Percentiles rank a stretch among this genome's conserved stretches.
These are phyloP conservation scores for Pyrenula aspistea DNA, from an alignment of 495 filamentous ascomycete genomes.

Conservation along the genomic window DNA sequence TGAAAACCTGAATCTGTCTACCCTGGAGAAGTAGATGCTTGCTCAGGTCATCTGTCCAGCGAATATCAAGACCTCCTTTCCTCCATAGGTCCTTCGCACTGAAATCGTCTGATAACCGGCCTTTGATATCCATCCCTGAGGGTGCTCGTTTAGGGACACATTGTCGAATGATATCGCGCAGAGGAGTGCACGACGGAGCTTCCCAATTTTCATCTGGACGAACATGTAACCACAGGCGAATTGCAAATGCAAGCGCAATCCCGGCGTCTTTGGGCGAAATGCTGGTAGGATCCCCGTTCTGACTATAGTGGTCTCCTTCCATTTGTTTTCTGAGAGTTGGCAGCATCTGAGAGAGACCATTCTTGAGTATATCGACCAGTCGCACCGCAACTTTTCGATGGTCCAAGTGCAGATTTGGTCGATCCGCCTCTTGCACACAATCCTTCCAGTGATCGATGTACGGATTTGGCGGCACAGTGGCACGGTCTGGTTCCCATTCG, in stretches of 20 bases:
- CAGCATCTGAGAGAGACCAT: background rate
- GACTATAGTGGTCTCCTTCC: background rate
- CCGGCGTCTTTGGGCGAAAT: background rate
- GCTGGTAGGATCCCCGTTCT: background rate
- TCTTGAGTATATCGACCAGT: background rate
- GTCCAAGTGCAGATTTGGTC: conserved; percentile 1
- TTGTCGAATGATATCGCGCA: background rate
- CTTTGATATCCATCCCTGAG: background rate
- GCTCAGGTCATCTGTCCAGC: background rate
- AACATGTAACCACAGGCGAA: background rate
- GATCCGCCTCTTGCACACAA: background rate
- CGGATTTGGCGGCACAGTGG: background rate
- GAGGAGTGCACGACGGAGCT: background rate
- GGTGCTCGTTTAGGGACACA: background rate
- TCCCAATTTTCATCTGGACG: background rate
- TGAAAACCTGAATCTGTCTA: background rate
- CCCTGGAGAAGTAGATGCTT: background rate
- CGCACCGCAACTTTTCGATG: conserved; percentile 2
- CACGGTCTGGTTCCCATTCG: background rate
- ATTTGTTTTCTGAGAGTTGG: background rate
- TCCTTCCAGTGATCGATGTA: conserved; percentile 1
- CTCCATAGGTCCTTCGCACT: background rate
- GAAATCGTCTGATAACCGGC: background rate
- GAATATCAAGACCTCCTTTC: background rate
- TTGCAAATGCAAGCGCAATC: background rate